A percentile compares a stretch with the other conserved stretches of the same genome.
These are phyloP conservation scores for Cantharellus anzutake DNA, from an alignment of 768 basidiomycete species.

Conservation along the genomic window DNA sequence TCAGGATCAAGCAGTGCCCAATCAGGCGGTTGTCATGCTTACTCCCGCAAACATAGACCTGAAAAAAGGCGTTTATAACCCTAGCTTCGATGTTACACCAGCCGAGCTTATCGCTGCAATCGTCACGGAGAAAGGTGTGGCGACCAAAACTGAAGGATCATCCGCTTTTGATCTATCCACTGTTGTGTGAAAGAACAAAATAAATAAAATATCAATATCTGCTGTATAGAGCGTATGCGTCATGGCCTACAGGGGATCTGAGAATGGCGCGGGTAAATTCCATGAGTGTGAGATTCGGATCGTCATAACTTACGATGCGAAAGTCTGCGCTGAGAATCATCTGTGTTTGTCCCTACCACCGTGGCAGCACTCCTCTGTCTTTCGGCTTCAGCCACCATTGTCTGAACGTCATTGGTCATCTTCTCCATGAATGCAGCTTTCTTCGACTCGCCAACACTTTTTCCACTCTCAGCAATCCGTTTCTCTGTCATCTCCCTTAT, in stretches of 20 bases:
- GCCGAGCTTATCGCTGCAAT: conserved; percentile 87
- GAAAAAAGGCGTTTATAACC: conserved; percentile 55
- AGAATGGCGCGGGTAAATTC: neutral
- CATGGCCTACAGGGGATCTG: neutral
- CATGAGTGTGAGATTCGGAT: neutral
- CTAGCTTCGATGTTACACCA: conserved; percentile 93
- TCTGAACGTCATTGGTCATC: too few relatives aligned
- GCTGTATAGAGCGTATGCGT: neutral
- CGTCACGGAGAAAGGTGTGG: conserved; percentile 89
- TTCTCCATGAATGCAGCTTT: neutral
- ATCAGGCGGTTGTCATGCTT: conserved; percentile 67
- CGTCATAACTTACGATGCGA: neutral
- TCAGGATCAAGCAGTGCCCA: conserved; percentile 20
- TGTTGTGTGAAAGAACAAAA: conserved; percentile 25
- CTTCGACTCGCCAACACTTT: neutral
- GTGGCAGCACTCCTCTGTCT: neutral
- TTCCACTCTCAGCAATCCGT: neutral
- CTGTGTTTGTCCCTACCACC: neutral
- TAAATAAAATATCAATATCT: neutral
- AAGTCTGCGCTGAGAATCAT: neutral
- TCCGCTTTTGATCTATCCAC: conserved; percentile 41
- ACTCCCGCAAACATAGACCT: conserved; percentile 42
- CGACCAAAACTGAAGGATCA: conserved; percentile 42
- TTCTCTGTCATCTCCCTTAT: neutral
- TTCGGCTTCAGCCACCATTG: neutral